Conservation (phyloP, 2,329 filamentous ascomycete species). For the Pseudogymnoascus sp. region DNA sequence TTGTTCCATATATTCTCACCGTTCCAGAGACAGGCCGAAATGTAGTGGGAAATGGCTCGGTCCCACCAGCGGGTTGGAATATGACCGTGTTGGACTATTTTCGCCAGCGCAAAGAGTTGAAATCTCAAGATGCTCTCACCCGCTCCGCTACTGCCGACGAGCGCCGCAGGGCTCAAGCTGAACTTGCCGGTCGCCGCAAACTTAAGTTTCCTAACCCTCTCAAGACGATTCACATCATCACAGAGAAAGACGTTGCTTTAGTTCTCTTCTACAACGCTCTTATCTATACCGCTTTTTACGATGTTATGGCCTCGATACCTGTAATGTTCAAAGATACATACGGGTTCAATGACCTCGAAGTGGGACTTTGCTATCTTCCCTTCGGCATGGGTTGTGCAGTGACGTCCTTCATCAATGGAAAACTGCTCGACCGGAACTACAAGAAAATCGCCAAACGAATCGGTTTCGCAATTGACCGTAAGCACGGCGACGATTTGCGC, state of each 20-base stretch:
- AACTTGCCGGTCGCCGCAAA: conserved; percentile 34
- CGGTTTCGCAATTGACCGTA: conserved; percentile 44
- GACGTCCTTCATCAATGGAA: conserved; percentile 46
- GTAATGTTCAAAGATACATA: conserved; percentile 42
- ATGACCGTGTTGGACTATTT: conserved; percentile 46
- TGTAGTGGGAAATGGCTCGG: conserved; percentile 39
- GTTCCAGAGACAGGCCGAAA: conserved; percentile 22
- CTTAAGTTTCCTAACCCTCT: conserved; percentile 51
- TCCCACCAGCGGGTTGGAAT: conserved; percentile 52
- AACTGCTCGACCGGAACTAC: conserved; percentile 59
- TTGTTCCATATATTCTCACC: background rate
- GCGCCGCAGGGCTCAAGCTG: conserved; percentile 27
- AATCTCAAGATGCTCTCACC: conserved; percentile 21
- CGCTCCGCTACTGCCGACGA: conserved; percentile 29
- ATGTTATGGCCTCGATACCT: conserved; percentile 44
- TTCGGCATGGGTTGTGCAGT: conserved; percentile 13
- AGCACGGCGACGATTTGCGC: conserved; percentile 40
- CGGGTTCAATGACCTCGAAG: conserved; percentile 31
- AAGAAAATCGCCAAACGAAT: conserved; percentile 55
- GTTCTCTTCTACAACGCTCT: conserved; percentile 46
- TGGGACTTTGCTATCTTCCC: conserved; percentile 21
- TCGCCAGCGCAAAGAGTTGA: conserved; percentile 20
- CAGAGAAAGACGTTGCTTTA: conserved; percentile 51
- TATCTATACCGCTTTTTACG: conserved; percentile 50
- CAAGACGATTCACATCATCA: conserved; percentile 45